phyloP scores from a whole-genome alignment of 1,284 basidiomycete species.

The Sanghuangporus weigelae region DNA sequence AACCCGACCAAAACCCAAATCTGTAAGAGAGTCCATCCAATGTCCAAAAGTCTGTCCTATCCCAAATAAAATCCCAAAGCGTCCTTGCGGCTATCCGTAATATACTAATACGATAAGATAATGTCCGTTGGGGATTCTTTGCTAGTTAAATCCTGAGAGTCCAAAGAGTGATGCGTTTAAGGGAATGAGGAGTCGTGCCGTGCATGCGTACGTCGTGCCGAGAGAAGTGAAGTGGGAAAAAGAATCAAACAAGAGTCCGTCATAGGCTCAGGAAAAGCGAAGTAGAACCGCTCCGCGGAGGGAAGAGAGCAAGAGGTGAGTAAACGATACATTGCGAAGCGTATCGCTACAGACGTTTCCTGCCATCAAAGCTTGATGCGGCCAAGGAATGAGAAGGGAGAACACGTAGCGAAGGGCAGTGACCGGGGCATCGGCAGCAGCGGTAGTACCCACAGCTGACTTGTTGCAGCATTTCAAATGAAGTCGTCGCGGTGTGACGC shows the following conservation, averaged over 20 bases:
- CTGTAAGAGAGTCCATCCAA: neutral
- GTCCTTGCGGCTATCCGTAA: neutral
- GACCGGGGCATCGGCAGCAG: neutral
- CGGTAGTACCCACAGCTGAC: neutral
- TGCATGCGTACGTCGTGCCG: neutral
- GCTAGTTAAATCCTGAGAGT: neutral
- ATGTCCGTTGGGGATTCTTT: neutral
- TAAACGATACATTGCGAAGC: neutral
- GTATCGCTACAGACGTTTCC: neutral
- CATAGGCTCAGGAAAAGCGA: neutral
- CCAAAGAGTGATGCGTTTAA: neutral
- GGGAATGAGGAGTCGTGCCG: neutral
- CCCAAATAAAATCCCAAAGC: neutral
- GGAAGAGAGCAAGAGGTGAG: neutral
- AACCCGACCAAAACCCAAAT: neutral
- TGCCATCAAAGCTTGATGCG: neutral
- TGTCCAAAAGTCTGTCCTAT: neutral
- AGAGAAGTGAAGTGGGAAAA: neutral
- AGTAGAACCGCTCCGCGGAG: neutral
- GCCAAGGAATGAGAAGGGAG: neutral
- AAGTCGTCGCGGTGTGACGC: neutral
- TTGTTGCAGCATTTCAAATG: neutral
- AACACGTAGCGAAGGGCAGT: neutral
- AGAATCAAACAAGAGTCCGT: neutral
- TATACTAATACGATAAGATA: neutral